Evolutionary conservation across 331 rosid species (phyloP), one percentile per base, ranked within the genome.

Genomic region (Prunus yedoensis): DNA sequence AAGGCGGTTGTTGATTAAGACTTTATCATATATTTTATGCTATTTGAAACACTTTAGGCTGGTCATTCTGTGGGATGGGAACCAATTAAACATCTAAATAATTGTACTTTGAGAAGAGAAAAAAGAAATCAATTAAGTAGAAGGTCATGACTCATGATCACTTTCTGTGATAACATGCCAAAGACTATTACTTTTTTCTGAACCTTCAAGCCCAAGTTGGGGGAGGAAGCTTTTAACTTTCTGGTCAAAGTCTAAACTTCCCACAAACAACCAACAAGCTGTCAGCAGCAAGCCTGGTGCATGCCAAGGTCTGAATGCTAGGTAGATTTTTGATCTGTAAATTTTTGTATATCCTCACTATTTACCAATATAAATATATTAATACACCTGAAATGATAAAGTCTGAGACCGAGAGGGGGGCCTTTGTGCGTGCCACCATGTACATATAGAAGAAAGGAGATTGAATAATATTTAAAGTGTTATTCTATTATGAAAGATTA

Each of bases 381-480:
- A 14, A 21, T 20, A 63, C 68, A 32, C 25, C 21, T 70, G 52
- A 70, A 20, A 52, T 25, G 53, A 35, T 15, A 38, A 35, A 71
- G 53, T 32, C 35, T 54, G 3, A 15, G 9, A 35, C 41, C 5
- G 41, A 35, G 41, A 60, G 23, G n/a, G 25, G 1, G 1, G 45
- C n/a, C 53, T 16, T 58, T 43, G 54, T 57, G 63, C 66, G 41
- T 71, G 76, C 53, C 66, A 25, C 77, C 66, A 25, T 73, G 57
- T 73, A 17, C 45, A 30, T n/a, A 16, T 16, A 23, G 46, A 62
- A 62, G 45, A 32, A 62, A 8, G 21, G 23, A 62, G 30, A 8
- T 17, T 62, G 23, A 32, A 62, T 32, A 7, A 62, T 32, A 7
- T 30, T 57, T 62, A 30, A 30, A 62, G 41, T 43, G 28, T 17